phyloP scores from a whole-genome alignment of 2,329 filamentous ascomycete species.

The Scytalidium sp. region DNA sequence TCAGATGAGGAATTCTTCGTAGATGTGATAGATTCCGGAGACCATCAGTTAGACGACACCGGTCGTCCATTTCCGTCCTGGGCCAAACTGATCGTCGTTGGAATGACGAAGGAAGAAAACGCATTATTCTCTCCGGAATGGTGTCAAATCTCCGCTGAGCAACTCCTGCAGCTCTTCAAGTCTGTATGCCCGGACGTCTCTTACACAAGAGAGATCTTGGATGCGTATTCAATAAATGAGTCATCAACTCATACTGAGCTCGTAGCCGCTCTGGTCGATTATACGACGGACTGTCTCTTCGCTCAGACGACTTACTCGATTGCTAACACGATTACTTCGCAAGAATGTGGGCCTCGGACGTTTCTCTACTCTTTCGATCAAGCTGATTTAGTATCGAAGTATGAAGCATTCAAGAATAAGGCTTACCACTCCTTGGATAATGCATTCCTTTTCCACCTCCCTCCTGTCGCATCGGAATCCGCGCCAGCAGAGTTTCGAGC shows the following conservation, averaged over 20 bases:
- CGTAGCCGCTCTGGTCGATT: background rate
- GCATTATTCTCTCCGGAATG: background rate
- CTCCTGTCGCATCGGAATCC: background rate
- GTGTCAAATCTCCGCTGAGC: background rate
- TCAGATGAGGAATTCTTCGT: background rate
- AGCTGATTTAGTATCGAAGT: background rate
- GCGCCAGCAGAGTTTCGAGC: background rate
- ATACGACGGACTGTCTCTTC: background rate
- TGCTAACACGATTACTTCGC: background rate
- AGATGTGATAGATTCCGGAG: background rate
- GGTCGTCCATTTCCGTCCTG: background rate
- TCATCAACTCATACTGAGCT: background rate
- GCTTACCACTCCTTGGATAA: constrained; percentile 1
- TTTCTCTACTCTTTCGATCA: background rate
- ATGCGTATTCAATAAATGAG: background rate
- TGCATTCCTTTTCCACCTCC: background rate
- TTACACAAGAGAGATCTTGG: background rate
- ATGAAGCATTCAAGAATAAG: background rate
- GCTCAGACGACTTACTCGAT: background rate
- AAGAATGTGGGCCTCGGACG: background rate
- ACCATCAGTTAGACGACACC: background rate
- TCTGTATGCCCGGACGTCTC: background rate
- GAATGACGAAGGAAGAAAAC: background rate
- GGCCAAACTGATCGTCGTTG: background rate
- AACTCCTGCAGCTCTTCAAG: background rate